phyloP scores from a whole-genome alignment of 352 stramenopile species.

The Phytopythium delawarense region DNA sequence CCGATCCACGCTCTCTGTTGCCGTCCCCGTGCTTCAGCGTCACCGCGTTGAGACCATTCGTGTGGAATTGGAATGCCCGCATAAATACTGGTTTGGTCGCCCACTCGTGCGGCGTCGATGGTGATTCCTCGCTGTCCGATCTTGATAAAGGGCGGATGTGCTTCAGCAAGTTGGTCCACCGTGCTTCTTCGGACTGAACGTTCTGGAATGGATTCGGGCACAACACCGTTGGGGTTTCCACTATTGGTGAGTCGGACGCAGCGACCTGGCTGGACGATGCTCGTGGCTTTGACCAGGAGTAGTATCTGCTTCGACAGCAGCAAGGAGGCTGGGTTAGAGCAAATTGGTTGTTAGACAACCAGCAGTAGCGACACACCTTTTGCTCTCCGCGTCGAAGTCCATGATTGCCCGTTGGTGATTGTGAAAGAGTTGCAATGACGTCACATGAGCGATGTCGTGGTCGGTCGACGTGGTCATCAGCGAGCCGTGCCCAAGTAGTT shows the following conservation, averaged over 20 bases:
- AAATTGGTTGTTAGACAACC: neutral
- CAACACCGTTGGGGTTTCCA: neutral
- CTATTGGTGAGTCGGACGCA: neutral
- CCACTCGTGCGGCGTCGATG: neutral
- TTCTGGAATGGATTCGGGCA: constrained; percentile 8
- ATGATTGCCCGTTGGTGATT: constrained; percentile 43
- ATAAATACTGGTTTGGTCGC: constrained; percentile 6
- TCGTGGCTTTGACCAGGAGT: neutral
- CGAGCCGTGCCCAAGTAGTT: constrained; percentile 16
- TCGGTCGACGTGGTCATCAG: constrained; percentile 7
- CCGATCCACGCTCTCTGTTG: constrained; percentile 4
- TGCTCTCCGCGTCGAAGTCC: constrained; percentile 53
- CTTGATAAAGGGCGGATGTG: neutral
- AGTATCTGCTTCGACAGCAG: neutral
- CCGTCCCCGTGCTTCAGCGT: constrained; percentile 1
- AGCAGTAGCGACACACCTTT: constrained; percentile 21
- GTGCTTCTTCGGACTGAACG: neutral
- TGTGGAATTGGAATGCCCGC: constrained; percentile 2
- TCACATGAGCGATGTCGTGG: constrained; percentile 28
- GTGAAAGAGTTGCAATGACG: constrained; percentile 37
- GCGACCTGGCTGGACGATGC: neutral
- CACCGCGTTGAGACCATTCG: constrained; percentile 1
- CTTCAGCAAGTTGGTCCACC: neutral
- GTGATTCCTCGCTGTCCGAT: neutral
- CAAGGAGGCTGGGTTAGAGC: neutral